Conservation (phyloP, 768 basidiomycete species). For the Pisolithus albus region DNA sequence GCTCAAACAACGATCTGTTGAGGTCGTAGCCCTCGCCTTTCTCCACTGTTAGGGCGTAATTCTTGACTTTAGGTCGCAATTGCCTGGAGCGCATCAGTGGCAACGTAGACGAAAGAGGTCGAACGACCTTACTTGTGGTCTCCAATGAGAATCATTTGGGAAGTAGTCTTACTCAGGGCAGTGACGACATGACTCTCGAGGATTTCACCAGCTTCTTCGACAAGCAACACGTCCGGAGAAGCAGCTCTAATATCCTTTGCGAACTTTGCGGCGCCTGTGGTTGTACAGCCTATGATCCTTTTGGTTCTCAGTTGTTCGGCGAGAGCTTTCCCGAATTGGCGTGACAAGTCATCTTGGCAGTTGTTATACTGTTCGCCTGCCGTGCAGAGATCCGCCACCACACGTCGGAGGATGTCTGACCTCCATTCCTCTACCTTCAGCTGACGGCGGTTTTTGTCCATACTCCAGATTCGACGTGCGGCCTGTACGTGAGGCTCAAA, state of each 20-base stretch:
- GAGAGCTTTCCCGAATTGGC: constrained; percentile 31
- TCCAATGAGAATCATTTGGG: constrained; percentile 60
- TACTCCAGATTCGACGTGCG: constrained; percentile 32
- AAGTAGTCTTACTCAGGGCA: constrained; percentile 39
- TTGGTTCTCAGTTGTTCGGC: constrained; percentile 35
- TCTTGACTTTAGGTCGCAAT: constrained; percentile 65
- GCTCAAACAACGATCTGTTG: constrained; percentile 63
- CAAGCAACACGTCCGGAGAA: constrained; percentile 48
- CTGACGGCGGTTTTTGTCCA: constrained; percentile 24
- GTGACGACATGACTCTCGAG: constrained; percentile 62
- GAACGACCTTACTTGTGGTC: constrained; percentile 57
- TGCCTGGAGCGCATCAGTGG: constrained; percentile 37
- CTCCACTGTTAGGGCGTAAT: constrained; percentile 59
- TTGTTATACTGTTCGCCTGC: constrained; percentile 35
- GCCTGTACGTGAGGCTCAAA: constrained; percentile 15
- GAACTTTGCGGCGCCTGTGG: constrained; percentile 63
- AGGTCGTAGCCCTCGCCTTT: constrained; percentile 62
- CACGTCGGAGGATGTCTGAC: constrained; percentile 27
- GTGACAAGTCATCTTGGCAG: constrained; percentile 28
- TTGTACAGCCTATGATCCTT: constrained; percentile 61
- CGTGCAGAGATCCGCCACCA: constrained; percentile 29
- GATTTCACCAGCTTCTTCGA: constrained; percentile 72
- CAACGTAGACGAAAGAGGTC: background rate
- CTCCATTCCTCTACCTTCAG: constrained; percentile 29
- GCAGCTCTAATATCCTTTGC: constrained; percentile 38